Conservation (phyloP, 2,329 filamentous ascomycete species). For the Magnaporthiopsis rhizophila region DNA sequence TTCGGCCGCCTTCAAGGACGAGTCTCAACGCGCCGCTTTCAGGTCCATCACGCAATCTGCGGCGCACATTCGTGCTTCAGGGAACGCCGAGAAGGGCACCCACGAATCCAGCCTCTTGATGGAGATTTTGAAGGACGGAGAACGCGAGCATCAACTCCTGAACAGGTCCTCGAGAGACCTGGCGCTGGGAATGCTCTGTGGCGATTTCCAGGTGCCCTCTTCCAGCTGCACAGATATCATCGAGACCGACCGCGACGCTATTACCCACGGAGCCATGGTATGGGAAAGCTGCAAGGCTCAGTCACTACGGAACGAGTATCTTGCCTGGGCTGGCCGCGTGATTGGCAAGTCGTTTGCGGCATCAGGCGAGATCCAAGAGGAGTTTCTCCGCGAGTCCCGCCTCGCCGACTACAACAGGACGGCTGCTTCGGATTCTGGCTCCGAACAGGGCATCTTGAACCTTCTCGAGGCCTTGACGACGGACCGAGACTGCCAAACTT, state of each 20-base stretch:
- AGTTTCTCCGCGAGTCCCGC: slow-evolving; percentile 52
- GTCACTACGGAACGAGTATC: slow-evolving; percentile 58
- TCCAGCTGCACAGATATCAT: slow-evolving; percentile 59
- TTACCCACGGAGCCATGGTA: slow-evolving; percentile 55
- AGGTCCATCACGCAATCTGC: slow-evolving; percentile 61
- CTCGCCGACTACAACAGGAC: slow-evolving; percentile 39
- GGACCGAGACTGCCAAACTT: slow-evolving; percentile 44
- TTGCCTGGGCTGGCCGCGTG: slow-evolving; percentile 78
- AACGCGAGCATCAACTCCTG: slow-evolving; percentile 53
- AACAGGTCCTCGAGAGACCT: slow-evolving; percentile 61
- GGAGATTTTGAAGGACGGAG: slow-evolving; percentile 70
- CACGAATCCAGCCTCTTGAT: slow-evolving; percentile 74
- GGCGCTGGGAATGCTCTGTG: slow-evolving; percentile 66
- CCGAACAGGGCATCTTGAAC: slow-evolving; percentile 55
- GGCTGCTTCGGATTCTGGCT: slow-evolving; percentile 35
- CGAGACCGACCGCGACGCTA: slow-evolving; percentile 56
- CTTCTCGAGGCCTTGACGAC: slow-evolving; percentile 55
- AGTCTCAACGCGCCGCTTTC: slow-evolving; percentile 48
- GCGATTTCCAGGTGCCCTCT: slow-evolving; percentile 58
- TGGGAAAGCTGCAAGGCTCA: slow-evolving; percentile 69
- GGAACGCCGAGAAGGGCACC: slow-evolving; percentile 60
- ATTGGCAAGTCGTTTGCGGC: slow-evolving; percentile 77
- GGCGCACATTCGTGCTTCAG: slow-evolving; percentile 56
- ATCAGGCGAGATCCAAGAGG: slow-evolving; percentile 58
- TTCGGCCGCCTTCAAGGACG: slow-evolving; percentile 41